phyloP scores from a whole-genome alignment of 345 rosid genomes.

The Camelina sativa region DNA sequence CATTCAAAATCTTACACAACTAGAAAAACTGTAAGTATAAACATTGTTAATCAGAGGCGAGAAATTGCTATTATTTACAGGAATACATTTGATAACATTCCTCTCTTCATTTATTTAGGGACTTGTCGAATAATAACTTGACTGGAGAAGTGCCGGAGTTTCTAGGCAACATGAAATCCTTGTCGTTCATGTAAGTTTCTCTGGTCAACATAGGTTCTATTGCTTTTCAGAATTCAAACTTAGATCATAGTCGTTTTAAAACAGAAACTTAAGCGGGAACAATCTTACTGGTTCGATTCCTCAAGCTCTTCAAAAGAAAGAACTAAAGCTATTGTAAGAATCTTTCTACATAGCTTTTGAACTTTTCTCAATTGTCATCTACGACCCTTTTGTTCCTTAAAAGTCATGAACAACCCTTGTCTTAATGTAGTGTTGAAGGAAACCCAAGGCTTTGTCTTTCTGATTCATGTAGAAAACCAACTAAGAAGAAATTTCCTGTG shows the following conservation, averaged over 20 bases:
- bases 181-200: slow-evolving; percentile 51
- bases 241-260: background rate
- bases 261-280: slow-evolving; percentile 50
- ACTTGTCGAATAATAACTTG: slow-evolving; percentile 56
- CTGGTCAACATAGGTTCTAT: background rate
- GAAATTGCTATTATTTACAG: background rate
- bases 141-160: slow-evolving; percentile 50
- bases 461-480: background rate
- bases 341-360: background rate
- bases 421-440: background rate
- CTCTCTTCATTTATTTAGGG: slow-evolving; percentile 40
- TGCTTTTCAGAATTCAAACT: background rate
- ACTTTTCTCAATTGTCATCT: background rate
- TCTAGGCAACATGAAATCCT: slow-evolving; percentile 45
- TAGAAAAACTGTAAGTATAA: slow-evolving; percentile 48
- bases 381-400: background rate
- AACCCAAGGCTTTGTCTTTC: slow-evolving; percentile 8
- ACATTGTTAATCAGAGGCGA: background rate
- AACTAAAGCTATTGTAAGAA: background rate
- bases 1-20: slow-evolving; percentile 41
- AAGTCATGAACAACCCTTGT: background rate
- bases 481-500: too few species aligned
- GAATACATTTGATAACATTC: background rate
- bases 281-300: slow-evolving; percentile 48
- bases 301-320: background rate